Evolutionary conservation across 257 asterid genomes (phyloP).

Genomic region (Verbena officinalis): DNA sequence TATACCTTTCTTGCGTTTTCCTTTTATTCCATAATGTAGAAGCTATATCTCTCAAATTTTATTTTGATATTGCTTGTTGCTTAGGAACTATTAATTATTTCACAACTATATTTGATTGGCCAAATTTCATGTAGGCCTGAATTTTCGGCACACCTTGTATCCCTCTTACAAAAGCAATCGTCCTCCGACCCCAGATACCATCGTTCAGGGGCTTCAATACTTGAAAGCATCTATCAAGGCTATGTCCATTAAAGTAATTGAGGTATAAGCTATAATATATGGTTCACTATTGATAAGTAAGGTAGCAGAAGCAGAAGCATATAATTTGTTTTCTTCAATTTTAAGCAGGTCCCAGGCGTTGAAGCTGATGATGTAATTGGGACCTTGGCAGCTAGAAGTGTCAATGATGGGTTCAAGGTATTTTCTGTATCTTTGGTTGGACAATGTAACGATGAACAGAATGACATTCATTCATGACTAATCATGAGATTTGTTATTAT

Average conservation of each 20-base stretch:
- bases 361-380: slow-evolving; percentile 99
- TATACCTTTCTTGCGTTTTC: not conserved
- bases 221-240: slow-evolving; percentile 95
- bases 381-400: slow-evolving; percentile 88
- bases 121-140: slow-evolving; percentile 66
- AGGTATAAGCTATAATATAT: slow-evolving; percentile 50
- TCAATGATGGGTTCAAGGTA: slow-evolving; percentile 87
- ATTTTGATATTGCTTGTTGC: not conserved
- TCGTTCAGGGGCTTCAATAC: slow-evolving; percentile 96
- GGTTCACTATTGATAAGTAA: slow-evolving; percentile 22
- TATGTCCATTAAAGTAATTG: slow-evolving; percentile 92
- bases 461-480: slow-evolving; percentile 7
- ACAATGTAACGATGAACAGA: slow-evolving; percentile 24
- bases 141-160: slow-evolving; percentile 88
- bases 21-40: not conserved
- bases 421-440: slow-evolving; percentile 26
- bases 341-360: slow-evolving; percentile 93
- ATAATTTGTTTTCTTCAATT: slow-evolving; percentile 31
- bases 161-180: slow-evolving; percentile 96
- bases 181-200: slow-evolving; percentile 97
- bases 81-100: slow-evolving; percentile 14
- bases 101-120: slow-evolving; percentile 26
- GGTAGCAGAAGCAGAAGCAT: slow-evolving; percentile 14
- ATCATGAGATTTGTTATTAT: not conserved
- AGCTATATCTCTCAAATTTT: not conserved